A percentile compares a stretch with the other conserved stretches of the same genome.
Conservation (phyloP, 192 early-diverging fungal species). For the Coemansia sp. region DNA sequence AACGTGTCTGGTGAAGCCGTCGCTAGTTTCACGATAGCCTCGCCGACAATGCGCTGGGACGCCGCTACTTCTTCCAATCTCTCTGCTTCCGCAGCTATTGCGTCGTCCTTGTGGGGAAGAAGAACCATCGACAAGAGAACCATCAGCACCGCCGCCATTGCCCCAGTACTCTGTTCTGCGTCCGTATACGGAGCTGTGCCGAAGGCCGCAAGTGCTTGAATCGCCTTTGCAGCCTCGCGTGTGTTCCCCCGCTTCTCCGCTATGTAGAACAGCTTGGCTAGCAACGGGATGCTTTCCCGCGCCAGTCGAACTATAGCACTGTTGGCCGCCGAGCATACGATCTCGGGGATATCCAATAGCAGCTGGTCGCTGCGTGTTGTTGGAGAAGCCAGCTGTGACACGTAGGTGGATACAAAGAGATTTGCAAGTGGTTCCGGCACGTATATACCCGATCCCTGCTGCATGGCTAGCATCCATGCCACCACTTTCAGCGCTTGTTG, state of each 20-base stretch:
- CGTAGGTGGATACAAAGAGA: constrained; percentile 3
- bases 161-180: neutral
- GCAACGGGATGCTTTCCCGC: constrained; percentile 12
- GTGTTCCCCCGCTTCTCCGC: too few relatives aligned
- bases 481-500: neutral
- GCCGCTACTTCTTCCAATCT: neutral
- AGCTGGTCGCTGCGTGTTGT: neutral
- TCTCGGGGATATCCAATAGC: neutral
- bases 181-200: constrained; percentile 14
- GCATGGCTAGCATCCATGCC: constrained; percentile 5
- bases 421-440: constrained; percentile 8
- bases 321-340: neutral
- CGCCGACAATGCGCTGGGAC: constrained; percentile 3
- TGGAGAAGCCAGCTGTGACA: neutral
- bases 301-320: constrained; percentile 2
- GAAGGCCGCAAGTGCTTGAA: constrained; percentile 15
- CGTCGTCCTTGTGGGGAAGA: neutral
- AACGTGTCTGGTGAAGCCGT: constrained; percentile 19
- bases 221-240: neutral
- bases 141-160: constrained; percentile 37
- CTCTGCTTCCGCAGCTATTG: too few relatives aligned
- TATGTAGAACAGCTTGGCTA: constrained; percentile 12
- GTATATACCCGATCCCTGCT: neutral
- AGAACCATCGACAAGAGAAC: constrained; percentile 35
- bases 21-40: constrained; percentile 29